phyloP scores from a whole-genome alignment of 345 rosid genomes.

The Isatis tinctoria region DNA sequence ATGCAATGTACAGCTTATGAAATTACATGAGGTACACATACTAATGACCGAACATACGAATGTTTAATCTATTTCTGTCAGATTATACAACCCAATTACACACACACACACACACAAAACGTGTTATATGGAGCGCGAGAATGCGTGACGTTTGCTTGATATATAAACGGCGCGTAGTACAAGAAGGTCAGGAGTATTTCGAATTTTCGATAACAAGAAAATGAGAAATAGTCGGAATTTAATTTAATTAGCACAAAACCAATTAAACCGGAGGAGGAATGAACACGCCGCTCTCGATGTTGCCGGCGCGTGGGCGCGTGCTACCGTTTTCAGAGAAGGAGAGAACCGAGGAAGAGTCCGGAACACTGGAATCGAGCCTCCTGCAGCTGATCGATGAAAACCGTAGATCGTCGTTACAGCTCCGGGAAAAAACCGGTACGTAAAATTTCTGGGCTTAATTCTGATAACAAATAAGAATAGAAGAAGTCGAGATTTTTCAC shows the following conservation, averaged over 20 bases:
- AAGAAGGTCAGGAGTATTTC: not conserved
- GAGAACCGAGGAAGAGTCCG: conserved; percentile 31
- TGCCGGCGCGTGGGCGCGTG: conserved; percentile 39
- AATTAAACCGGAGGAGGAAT: conserved; percentile 22
- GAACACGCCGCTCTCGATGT: conserved; percentile 35
- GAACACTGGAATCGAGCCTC: conserved; percentile 55
- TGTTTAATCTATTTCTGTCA: no score
- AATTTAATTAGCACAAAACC: not conserved
- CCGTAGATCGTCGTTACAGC: conserved; percentile 50
- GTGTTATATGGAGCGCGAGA: no score
- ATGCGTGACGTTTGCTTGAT: conserved; percentile 7
- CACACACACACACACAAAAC: no score
- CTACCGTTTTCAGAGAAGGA: conserved; percentile 26
- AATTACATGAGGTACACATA: no score
- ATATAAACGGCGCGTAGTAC: conserved; percentile 18
- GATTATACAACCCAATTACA: no score
- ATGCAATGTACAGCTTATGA: no score
- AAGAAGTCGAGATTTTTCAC: not conserved
- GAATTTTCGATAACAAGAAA: not conserved
- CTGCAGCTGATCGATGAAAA: conserved; percentile 57
- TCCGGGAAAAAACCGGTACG: conserved; percentile 61
- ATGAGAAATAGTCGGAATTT: not conserved
- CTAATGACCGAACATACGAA: no score
- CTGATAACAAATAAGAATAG: not conserved
- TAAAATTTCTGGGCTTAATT: not conserved